Evolutionary conservation across 1,284 basidiomycete species (phyloP), one percentile per base, ranked within the genome.

Genomic region (Cryptococcus neoformans): DNA sequence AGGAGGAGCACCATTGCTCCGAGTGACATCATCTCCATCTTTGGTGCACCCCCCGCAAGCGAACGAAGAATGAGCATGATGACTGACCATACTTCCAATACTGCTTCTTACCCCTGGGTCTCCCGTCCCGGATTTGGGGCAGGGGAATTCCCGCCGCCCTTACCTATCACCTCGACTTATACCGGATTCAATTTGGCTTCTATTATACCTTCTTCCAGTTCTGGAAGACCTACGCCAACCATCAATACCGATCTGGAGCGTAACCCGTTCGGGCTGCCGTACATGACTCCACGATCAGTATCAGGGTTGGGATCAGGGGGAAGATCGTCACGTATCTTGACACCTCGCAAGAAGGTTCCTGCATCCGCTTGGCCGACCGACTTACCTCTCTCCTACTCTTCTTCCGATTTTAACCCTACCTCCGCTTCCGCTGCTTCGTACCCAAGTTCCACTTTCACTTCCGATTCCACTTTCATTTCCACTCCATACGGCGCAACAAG

Each of bases 11-110:
- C 56, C n/a, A 37, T 54, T 37, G 50, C 56, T 11, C 58, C 58
- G 21, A 58, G 55, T 41, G 57, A 61, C 42, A 62, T 63, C 44
- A 57, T 65, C 40, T 65, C 63, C 10, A 53, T 67, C 48, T 57
- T 65, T 50, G 65, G 57, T 45, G 56, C 59, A 0, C 59, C 65
- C 4, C 62, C 65, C 0, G 55, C 42, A 7, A 63, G 61, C 2
- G 65, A 60, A 5, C 21, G 60, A 37, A 35, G 62, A 45, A 49
- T 57, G 39, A 58, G 55, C 3, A 50, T 55, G 17, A 51, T 57
- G 28, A 54, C 60, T 14, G 52, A 59, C 46, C 51, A 44, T 38
- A 54, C 58, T 2, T 37, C 53, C 1, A 21, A 44, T 3, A 21
- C 54, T 46, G 34, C 48, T 28, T 28, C 3, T 28, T 4, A 28